phyloP scores from a whole-genome alignment of 495 filamentous ascomycete genomes.

The Jackrogersella multiformis region DNA sequence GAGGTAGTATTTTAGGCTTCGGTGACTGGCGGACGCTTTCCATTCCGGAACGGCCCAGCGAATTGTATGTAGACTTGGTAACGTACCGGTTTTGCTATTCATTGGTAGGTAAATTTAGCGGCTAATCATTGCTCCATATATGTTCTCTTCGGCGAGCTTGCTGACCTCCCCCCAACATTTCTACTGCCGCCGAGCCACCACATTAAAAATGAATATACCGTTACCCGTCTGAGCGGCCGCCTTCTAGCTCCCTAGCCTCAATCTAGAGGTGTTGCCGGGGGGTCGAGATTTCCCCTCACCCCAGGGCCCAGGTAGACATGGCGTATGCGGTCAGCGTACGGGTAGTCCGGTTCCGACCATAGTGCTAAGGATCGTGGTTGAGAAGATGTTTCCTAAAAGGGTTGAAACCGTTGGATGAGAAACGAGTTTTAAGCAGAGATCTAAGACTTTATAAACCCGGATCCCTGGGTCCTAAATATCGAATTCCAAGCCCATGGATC shows the following conservation, averaged over 20 bases:
- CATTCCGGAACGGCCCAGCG: not conserved
- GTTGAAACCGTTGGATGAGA: conserved; percentile 20
- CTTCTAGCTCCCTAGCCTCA: conserved; percentile 4
- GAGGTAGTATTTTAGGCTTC: conserved; percentile 7
- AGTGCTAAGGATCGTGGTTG: conserved; percentile 28
- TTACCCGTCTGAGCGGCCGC: not conserved
- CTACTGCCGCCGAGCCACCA: not conserved
- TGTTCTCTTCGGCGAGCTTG: not conserved
- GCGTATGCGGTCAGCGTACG: not conserved
- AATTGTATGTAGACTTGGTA: conserved; percentile 14
- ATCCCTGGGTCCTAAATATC: not conserved
- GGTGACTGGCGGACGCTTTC: conserved; percentile 13
- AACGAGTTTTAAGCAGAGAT: conserved; percentile 5
- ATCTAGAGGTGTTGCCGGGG: not conserved
- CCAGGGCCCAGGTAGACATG: too few relatives aligned
- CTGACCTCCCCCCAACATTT: not conserved
- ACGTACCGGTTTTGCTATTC: conserved; percentile 17
- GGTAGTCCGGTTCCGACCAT: not conserved
- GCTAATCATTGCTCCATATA: conserved; percentile 20
- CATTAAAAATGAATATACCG: not conserved
- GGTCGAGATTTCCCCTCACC: not conserved
- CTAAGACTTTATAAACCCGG: not conserved
- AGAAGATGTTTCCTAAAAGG: not conserved
- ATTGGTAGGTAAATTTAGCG: conserved; percentile 1
- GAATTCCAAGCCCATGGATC: not conserved